Conservation (phyloP, 1,284 basidiomycete genomes). For the Malassezia slooffiae region DNA sequence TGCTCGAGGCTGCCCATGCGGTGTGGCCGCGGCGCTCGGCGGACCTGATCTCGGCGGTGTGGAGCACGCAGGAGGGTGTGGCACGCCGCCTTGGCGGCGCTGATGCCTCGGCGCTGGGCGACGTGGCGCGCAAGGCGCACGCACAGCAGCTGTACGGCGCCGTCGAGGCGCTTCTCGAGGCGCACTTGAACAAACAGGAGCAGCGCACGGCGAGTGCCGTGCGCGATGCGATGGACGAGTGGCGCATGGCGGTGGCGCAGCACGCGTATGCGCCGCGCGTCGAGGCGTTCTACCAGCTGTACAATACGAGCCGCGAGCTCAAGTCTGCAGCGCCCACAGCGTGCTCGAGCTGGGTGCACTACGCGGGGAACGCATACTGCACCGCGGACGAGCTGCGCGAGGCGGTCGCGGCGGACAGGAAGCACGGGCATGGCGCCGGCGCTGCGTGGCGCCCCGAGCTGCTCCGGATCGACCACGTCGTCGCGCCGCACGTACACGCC, state of each 20-base stretch:
- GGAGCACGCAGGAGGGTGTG: background rate
- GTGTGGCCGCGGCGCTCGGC: slow-evolving; percentile 26
- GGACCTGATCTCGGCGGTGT: slow-evolving; percentile 15
- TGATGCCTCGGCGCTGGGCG: no score
- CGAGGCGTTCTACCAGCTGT: slow-evolving; percentile 35
- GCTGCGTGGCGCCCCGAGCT: slow-evolving; percentile 51
- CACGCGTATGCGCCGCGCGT: slow-evolving; percentile 27
- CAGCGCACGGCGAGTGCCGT: slow-evolving; percentile 39
- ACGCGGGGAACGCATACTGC: slow-evolving; percentile 23
- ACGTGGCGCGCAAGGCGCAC: background rate
- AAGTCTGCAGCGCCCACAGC: slow-evolving; percentile 2
- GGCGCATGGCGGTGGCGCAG: slow-evolving; percentile 29
- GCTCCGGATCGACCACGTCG: slow-evolving; percentile 23
- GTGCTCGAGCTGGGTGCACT: slow-evolving; percentile 32
- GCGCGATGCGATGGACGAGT: slow-evolving; percentile 15
- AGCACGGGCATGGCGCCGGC: background rate
- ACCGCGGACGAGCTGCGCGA: slow-evolving; percentile 16
- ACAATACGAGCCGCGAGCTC: slow-evolving; percentile 16
- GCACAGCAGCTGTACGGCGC: background rate
- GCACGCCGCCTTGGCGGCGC: no score
- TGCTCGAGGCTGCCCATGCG: slow-evolving; percentile 57
- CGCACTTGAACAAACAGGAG: slow-evolving; percentile 45
- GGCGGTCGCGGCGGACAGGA: no score
- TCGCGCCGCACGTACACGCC: background rate
- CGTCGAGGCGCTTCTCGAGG: background rate